These are phyloP conservation scores for Ricinus communis DNA, from an alignment of 345 rosid genomes.

Conservation along the genomic window DNA sequence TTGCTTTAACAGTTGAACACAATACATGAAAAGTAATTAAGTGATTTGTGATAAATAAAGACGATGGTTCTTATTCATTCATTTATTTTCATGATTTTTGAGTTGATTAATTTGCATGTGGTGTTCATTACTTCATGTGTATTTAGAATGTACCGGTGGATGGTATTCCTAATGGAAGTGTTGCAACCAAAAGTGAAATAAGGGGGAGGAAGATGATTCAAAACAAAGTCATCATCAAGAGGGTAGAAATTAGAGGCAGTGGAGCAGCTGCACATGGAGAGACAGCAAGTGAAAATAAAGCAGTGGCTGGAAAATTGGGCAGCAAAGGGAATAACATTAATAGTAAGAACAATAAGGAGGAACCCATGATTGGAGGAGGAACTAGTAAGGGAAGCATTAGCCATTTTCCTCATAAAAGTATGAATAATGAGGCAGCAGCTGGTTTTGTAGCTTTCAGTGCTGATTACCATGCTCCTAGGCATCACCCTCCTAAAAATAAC, in stretches of 20 bases:
- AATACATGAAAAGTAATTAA: too few species aligned
- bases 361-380: background rate
- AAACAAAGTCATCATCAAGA: background rate
- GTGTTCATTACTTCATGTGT: background rate
- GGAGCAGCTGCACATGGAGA: slow-evolving; percentile 2
- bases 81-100: background rate
- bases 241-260: slow-evolving; percentile 15
- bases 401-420: slow-evolving; percentile 17
- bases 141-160: background rate
- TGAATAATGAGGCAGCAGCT: slow-evolving; percentile 23
- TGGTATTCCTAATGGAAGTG: background rate
- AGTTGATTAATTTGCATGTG: background rate
- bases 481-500: slow-evolving; percentile 83
- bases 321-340: background rate
- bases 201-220: slow-evolving; percentile 18
- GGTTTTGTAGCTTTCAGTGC: slow-evolving; percentile 67
- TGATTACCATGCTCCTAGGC: slow-evolving; percentile 71
- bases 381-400: slow-evolving; percentile 3
- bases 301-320: background rate
- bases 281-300: background rate
- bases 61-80: too few species aligned
- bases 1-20: too few species aligned
- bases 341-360: background rate
- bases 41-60: too few species aligned
- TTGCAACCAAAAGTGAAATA: background rate